A percentile compares a stretch with the other conserved stretches of the same genome.
phyloP scores from a whole-genome alignment of 495 filamentous ascomycete genomes.

The Patellaria atrata region DNA sequence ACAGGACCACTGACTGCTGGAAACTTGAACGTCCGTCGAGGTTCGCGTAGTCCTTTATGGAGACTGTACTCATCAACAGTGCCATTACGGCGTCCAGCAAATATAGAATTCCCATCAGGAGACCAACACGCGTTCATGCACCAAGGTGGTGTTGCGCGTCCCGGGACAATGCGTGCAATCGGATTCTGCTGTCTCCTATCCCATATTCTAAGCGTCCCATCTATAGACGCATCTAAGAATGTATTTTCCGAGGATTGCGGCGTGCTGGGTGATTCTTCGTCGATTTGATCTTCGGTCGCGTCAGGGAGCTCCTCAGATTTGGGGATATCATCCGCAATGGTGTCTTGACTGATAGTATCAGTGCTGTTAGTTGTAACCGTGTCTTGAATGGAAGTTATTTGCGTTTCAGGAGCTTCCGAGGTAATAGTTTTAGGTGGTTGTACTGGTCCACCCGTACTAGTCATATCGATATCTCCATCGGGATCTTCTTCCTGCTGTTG shows the following conservation, averaged over 20 bases:
- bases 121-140: slow-evolving; percentile 98
- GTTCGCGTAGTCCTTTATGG: slow-evolving; percentile 62
- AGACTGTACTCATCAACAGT: slow-evolving; percentile 90
- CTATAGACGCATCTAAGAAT: slow-evolving; percentile 75
- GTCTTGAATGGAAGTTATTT: background rate
- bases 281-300: slow-evolving; percentile 20
- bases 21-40: slow-evolving; percentile 76
- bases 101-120: slow-evolving; percentile 89
- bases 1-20: slow-evolving; percentile 81
- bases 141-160: slow-evolving; percentile 72
- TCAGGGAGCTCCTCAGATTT: slow-evolving; percentile 33
- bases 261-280: too few species aligned
- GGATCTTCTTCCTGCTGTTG: slow-evolving; percentile 32
- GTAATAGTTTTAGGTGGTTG: slow-evolving; percentile 16
- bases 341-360: slow-evolving; percentile 6
- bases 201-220: slow-evolving; percentile 84
- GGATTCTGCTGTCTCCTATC: slow-evolving; percentile 67
- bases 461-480: slow-evolving; percentile 32
- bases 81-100: slow-evolving; percentile 81
- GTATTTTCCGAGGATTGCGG: slow-evolving; percentile 42
- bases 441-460: slow-evolving; percentile 25
- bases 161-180: slow-evolving; percentile 59
- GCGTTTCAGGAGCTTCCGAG: too few species aligned
- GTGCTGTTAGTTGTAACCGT: slow-evolving; percentile 7
- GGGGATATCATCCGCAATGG: slow-evolving; percentile 34